Percentiles rank a stretch among this genome's conserved stretches.
Conservation (phyloP, 2,329 filamentous ascomycete genomes). For the Elsinoe australis region DNA sequence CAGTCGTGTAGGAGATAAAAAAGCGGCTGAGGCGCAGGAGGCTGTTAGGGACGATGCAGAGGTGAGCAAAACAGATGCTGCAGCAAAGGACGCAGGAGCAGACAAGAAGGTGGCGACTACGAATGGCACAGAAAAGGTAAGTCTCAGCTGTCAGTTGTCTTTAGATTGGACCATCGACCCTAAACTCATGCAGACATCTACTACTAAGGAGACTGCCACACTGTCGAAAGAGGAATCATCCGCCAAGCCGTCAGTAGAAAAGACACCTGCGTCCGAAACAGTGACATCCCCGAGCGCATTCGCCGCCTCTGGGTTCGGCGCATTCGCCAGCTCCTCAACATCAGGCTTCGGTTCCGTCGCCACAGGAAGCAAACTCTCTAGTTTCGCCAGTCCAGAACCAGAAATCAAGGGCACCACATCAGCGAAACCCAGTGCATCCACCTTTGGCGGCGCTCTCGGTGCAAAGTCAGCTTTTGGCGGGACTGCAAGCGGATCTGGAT, state of each 20-base stretch:
- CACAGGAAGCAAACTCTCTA: constrained; percentile 25
- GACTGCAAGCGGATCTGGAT: constrained; percentile 24
- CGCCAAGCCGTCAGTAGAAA: not conserved
- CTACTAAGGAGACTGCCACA: constrained; percentile 22
- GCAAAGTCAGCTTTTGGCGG: constrained; percentile 25
- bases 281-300: constrained; percentile 43
- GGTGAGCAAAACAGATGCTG: too few relatives aligned
- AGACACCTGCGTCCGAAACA: constrained; percentile 27
- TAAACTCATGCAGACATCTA: constrained; percentile 15
- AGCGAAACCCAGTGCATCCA: constrained; percentile 22
- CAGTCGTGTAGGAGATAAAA: constrained; percentile 31
- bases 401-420: constrained; percentile 9
- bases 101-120: constrained; percentile 25
- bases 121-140: constrained; percentile 19
- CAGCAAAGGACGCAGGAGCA: constrained; percentile 18
- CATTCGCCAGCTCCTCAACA: constrained; percentile 34
- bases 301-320: constrained; percentile 41
- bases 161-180: too few relatives aligned
- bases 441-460: constrained; percentile 36
- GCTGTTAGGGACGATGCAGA: too few relatives aligned
- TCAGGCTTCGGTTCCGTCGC: constrained; percentile 33
- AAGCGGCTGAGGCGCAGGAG: constrained; percentile 15
- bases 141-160: too few relatives aligned
- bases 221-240: not conserved
- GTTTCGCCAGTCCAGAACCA: constrained; percentile 26